Base-by-base conservation (phyloP, 2,329 filamentous ascomycete species). In the Cytospora mali region DNA sequence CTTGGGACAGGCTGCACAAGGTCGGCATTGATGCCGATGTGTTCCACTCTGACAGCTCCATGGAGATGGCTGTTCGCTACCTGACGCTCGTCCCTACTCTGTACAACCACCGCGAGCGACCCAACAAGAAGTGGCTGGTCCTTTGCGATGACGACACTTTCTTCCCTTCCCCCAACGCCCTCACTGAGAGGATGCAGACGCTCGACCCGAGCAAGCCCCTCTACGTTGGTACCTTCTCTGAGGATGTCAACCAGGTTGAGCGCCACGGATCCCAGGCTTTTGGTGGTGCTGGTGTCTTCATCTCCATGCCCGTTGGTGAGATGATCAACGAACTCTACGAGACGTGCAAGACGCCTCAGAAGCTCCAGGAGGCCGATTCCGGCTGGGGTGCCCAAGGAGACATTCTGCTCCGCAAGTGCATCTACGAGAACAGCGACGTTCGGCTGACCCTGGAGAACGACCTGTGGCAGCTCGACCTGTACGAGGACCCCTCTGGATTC, bases 131-230 rank as follows among this genome's bases (percentile, higher is more conserved):
- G 67, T 88, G 86, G 86, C 77, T 85, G 1, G 84, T 85, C 16
- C 79, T 84, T 16, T 87, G 86, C 70, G 85, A 88, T 67, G 86
- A 88, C 67, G 86, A 88, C 66, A 88, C 86, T 3, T 88, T 87
- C 70, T 88, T 88, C 76, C 80, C 82, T 6, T 86, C 81, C 62
- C 84, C 87, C 71, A 76, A 85, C 58, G 79, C 74, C 13, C 74
- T 88, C 14, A 75, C 81, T 3, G 75, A 82, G 42, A 81, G 77
- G 54, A 76, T 88, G 49, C 74, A 73, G n/a, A 72, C 77, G 5
- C 84, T 81, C 68, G 82, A 88, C 67, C 74, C 82, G 62, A 76
- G 73, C 1, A 73, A 79, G 53, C 77, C 81, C 63, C 80, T 85
- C 69, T 88, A 88, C 69, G 79, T 88, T 51, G 86, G 86, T 50